Evolutionary conservation across 2,329 filamentous ascomycete genomes (phyloP).

Genomic region (Metarhizium anisopliae): DNA sequence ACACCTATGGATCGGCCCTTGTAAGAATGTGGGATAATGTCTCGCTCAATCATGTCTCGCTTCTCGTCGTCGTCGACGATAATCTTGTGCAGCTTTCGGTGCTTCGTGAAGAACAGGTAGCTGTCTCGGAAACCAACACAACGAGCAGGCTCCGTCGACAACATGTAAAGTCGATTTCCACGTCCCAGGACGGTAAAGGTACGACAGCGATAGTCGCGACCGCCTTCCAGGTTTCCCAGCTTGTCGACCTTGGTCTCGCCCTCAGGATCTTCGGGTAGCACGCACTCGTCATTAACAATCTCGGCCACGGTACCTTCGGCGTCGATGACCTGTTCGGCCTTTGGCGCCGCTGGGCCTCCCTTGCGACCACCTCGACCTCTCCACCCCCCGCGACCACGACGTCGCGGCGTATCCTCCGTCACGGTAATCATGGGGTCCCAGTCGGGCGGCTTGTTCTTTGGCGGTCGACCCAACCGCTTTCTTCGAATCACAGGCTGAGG

Average conservation of each 20-base stretch:
- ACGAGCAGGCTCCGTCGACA: constrained; percentile 93
- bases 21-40: constrained; percentile 96
- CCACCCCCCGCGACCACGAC: constrained; percentile 64
- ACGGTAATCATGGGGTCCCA: constrained; percentile 59
- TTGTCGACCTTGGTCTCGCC: constrained; percentile 94
- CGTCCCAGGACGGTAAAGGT: constrained; percentile 86
- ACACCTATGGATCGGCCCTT: constrained; percentile 96
- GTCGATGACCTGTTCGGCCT: constrained; percentile 78
- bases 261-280: constrained; percentile 75
- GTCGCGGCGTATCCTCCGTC: constrained; percentile 50
- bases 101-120: constrained; percentile 98
- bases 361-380: constrained; percentile 55
- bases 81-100: constrained; percentile 93
- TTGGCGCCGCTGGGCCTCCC: constrained; percentile 63
- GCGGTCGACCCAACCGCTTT: constrained; percentile 74
- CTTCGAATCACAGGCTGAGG: constrained; percentile 59
- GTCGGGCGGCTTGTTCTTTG: constrained; percentile 74
- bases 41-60: constrained; percentile 86
- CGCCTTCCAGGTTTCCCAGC: constrained; percentile 70
- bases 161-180: constrained; percentile 86
- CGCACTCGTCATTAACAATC: constrained; percentile 86
- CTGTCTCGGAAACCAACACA: constrained; percentile 97
- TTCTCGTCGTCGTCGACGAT: constrained; percentile 98
- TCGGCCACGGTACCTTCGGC: constrained; percentile 89
- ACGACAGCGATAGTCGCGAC: constrained; percentile 86